Evolutionary conservation across 345 rosid species (phyloP), one percentile per base, ranked within the genome.

Genomic region (Salix exigua): DNA sequence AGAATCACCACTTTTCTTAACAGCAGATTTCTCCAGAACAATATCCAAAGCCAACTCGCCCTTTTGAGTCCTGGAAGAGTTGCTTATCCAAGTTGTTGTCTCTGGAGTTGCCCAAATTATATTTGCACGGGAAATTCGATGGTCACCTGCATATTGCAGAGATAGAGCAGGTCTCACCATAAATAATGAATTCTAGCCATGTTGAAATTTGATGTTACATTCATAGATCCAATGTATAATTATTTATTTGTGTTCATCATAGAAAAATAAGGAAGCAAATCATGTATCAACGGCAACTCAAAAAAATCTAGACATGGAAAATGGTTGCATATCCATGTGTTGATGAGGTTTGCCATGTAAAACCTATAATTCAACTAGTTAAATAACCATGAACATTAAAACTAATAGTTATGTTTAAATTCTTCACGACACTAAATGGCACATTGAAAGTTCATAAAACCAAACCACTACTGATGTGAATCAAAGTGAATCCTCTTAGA

Each of bases 1-100:
- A 13, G 97, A 97, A 90, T 92, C 99, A 60, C 98, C 98, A 75
- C 90, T 89, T 82, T 82, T 81, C 81, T 91, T 93, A 71, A 91
- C 92, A 64, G 78, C 92, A 23, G 92, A 81, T 72, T 93, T 93
- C 75, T 92, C 94, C 71, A 93, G 81, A 66, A 88, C 85, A 78
- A 93, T 77, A 23, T 96, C 97, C 79, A 96, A 70, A 23, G 91
- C 98, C 83, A 90, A 74, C 82, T 89, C 98, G 74, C 97, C 97
- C 73, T 85, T 84, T 73, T 74, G 88, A 44, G 58, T 79, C 73
- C 75, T 82, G 79, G 83, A 82, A 65, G 88, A 86, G 73, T 82
- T 93, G 76, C 88, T 87, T 75, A 89, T 86, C 96, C 99, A 89
- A 31, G 91, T 85, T 7, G 87, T 84, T 64, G 88, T 79, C 61